Base-by-base conservation (phyloP, 192 early-diverging fungal species). In the Coemansia asiatica region DNA sequence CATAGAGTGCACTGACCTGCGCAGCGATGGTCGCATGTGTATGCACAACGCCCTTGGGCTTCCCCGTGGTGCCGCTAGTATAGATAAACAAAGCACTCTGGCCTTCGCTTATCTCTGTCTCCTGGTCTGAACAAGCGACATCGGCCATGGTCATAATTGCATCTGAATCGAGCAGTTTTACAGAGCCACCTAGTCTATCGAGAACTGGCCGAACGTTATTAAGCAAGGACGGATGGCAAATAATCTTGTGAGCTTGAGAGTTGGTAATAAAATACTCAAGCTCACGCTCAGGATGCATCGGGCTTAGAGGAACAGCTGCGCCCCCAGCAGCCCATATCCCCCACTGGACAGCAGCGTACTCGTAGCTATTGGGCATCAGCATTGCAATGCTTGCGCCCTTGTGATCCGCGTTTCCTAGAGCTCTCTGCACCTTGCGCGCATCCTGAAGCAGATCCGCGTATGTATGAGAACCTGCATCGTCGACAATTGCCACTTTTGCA, bases 31-130 rank as follows among this genome's bases (percentile, higher is more conserved):
- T 86, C 6, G 67, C 70, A 54, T 89, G 88, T 6, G 92, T 91
- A 56, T 86, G 84, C 3, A 95, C 86, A 0, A 92, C 93, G n/a
- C 92, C 94, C 71, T 95, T 95, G 47, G 94, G 94, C 49, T 68
- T 74, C 31, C 85, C 83, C 8, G 87, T 87, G 0, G 86, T 89
- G 15, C 90, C 91, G 56, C 87, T 89, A 0, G 91, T 93, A 75
- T 89, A 93, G 35, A 93, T 89, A 65, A 94, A 87, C 67, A 91
- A 63, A 0, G 90, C 92, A 29, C 86, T 64, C 46, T 74, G 71
- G 36, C 71, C 59, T 57, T 83, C 79, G 38, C 74, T 69, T 9
- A 84, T 68, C 12, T 61, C 68, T 0, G 55, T 27, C 26, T 76
- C 74, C 4, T 57, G 44, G 0, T 15, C 29, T 4, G 13, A 21